Evolutionary conservation across 495 filamentous ascomycete genomes (phyloP), one percentile per base, ranked within the genome.

Genomic region (Zalerion maritima): DNA sequence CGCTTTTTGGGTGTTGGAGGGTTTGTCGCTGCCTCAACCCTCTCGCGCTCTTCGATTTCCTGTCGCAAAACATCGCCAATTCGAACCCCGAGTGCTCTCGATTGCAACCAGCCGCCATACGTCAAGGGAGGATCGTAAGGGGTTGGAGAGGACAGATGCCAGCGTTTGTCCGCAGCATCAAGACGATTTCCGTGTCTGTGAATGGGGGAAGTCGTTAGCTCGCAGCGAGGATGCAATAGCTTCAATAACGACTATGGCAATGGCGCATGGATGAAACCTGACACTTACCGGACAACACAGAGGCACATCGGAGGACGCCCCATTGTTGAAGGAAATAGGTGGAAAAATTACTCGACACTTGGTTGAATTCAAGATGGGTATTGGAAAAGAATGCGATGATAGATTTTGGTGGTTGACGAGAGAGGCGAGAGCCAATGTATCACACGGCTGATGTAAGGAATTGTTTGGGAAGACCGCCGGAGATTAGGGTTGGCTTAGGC

Each of bases 61-160:
- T 64, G 57, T 33, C 53, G 67, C 37, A 96, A 52, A 5, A 94
- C 71, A 36, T 58, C 71, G 2, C 73, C 75, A 32, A 99, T 93
- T 21, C 84, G 72, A 11, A 65, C 58, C 3, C 89, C 89, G 2
- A 94, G 59, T 6, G 70, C 71, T 35, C 77, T 75, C 28, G 78
- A 73, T 47, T 94, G 87, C 12, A 69, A 68, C 85, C 86, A 96
- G 24, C 89, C 89, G 36, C 83, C 78, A 46, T 94, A 96, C 10
- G 86, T 94, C 26, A 99, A 66, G 23, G 91, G 89, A 24, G 89
- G 81, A 36, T 99, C 87, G 59, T 96, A 96, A 4, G 89, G 91
- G 3, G 81, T 87, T 3, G 85, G 77, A 3, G 91, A 92, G n/a
- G 81, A 76, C 8, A 94, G 64, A 55, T 94, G 85, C 89, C 89